phyloP scores from a whole-genome alignment of 1,284 basidiomycete genomes.

The Trametes pubescens region DNA sequence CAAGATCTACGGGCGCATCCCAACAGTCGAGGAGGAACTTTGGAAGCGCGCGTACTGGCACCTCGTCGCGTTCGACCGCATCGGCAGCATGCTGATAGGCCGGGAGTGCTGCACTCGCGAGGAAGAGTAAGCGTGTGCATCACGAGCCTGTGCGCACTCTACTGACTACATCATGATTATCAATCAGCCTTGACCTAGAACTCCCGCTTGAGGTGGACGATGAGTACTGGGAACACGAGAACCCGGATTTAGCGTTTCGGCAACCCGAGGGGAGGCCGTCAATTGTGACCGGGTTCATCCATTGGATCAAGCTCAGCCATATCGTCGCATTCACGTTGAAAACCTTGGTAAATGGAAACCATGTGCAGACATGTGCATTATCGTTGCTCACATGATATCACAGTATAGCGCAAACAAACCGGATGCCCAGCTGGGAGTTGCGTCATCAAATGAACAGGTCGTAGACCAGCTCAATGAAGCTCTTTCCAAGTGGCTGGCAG shows the following conservation, averaged over 20 bases:
- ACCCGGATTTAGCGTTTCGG: conserved; percentile 57
- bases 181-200: conserved; percentile 75
- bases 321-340: conserved; percentile 76
- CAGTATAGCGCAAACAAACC: conserved; percentile 27
- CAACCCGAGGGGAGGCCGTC: conserved; percentile 75
- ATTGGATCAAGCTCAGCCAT: conserved; percentile 73
- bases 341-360: conserved; percentile 62
- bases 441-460: conserved; percentile 66
- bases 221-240: conserved; percentile 77
- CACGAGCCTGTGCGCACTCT: background rate
- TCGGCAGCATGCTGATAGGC: conserved; percentile 72
- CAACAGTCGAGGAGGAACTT: conserved; percentile 52
- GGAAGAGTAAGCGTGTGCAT: conserved; percentile 65
- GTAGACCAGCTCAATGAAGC: conserved; percentile 76
- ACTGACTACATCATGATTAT: too few relatives aligned
- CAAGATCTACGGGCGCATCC: conserved; percentile 43
- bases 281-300: conserved; percentile 68
- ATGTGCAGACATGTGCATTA: background rate
- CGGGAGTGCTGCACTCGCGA: conserved; percentile 76
- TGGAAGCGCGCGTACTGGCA: conserved; percentile 64
- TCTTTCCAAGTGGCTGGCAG: conserved; percentile 76
- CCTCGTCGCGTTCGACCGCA: conserved; percentile 65
- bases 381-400: background rate
- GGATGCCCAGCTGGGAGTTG: conserved; percentile 49
- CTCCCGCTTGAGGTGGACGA: conserved; percentile 87